phyloP scores from a whole-genome alignment of 2,329 filamentous ascomycete genomes.

The Stachybotrys chartarum region DNA sequence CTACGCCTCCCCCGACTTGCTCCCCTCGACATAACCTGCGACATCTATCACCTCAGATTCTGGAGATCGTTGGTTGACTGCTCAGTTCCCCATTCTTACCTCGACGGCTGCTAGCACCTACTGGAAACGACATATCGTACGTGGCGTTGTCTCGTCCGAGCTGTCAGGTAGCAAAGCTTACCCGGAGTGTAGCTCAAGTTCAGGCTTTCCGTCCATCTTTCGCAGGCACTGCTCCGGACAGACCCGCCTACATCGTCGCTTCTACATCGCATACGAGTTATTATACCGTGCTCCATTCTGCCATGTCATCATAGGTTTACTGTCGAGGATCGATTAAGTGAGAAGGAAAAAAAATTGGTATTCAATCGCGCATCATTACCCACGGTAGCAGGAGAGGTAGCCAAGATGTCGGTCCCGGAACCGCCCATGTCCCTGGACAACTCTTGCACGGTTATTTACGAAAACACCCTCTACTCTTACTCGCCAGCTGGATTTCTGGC shows the following conservation, averaged over 20 bases:
- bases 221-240: background rate
- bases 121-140: background rate
- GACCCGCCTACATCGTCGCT: background rate
- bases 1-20: background rate
- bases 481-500: conserved; percentile 69
- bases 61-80: background rate
- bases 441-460: conserved; percentile 74
- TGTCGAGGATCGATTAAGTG: background rate
- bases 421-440: conserved; percentile 64
- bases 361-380: background rate
- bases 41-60: background rate
- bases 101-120: background rate
- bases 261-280: background rate
- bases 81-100: background rate
- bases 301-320: background rate
- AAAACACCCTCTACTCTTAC: conserved; percentile 80
- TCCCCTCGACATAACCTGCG: background rate
- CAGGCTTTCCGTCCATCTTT: background rate
- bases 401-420: conserved; percentile 62
- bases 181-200: background rate
- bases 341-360: background rate
- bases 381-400: conserved; percentile 2
- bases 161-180: background rate
- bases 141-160: background rate
- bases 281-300: background rate